These are phyloP conservation scores for Globisporangium heterothallicum DNA, from an alignment of 352 stramenopile species.

Conservation along the genomic window DNA sequence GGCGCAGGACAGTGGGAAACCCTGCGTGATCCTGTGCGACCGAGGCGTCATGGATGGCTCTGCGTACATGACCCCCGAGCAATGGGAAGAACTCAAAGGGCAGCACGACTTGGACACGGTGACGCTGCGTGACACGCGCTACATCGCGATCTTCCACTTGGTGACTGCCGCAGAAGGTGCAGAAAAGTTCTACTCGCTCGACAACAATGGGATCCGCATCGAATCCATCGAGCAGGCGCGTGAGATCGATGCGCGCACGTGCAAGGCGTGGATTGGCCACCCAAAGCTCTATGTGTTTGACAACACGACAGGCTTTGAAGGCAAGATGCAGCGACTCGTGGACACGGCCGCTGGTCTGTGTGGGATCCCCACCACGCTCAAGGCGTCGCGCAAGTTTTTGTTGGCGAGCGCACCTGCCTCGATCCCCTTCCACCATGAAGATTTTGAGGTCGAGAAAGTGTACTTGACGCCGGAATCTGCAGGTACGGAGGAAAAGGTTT, in stretches of 20 bases:
- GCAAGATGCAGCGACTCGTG: constrained; percentile 86
- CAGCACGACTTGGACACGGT: constrained; percentile 81
- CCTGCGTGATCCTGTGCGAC: constrained; percentile 94
- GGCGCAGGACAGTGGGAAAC: constrained; percentile 71
- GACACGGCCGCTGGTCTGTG: constrained; percentile 67
- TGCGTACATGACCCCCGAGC: constrained; percentile 89
- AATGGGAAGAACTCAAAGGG: constrained; percentile 86
- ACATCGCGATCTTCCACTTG: constrained; percentile 87
- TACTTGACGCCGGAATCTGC: constrained; percentile 72
- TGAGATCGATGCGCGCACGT: constrained; percentile 81
- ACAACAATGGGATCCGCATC: constrained; percentile 95
- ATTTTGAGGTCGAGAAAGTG: constrained; percentile 85
- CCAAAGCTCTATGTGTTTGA: constrained; percentile 84
- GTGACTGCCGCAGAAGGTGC: constrained; percentile 91
- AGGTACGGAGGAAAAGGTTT: too few species aligned
- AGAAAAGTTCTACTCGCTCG: constrained; percentile 93
- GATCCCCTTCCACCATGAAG: constrained; percentile 77
- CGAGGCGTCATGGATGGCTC: constrained; percentile 94
- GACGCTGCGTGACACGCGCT: constrained; percentile 80
- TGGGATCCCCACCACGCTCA: constrained; percentile 73
- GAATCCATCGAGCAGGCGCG: constrained; percentile 90
- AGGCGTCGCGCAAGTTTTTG: constrained; percentile 71
- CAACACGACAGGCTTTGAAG: constrained; percentile 79
- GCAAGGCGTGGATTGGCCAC: constrained; percentile 76
- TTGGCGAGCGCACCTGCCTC: constrained; percentile 35